Conservation (phyloP, 2,329 filamentous ascomycete species). For the Sclerotinia glacialis region DNA sequence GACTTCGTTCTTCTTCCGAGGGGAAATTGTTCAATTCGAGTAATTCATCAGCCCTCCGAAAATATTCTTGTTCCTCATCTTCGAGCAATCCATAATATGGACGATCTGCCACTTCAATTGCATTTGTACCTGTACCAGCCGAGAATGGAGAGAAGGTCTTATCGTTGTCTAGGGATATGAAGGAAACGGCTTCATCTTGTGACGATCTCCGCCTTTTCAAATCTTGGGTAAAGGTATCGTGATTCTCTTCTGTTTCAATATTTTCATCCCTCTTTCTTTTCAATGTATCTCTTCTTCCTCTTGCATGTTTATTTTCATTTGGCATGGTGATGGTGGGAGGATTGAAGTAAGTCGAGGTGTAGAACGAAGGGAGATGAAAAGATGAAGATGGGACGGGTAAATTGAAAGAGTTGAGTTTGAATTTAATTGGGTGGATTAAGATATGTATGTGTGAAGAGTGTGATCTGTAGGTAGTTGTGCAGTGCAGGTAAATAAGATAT, state of each 20-base stretch:
- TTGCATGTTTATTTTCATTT: slow-evolving; percentile 57
- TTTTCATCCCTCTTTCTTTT: slow-evolving; percentile 47
- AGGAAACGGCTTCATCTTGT: slow-evolving; percentile 18
- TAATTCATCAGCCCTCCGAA: slow-evolving; percentile 82
- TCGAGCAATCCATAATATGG: slow-evolving; percentile 88
- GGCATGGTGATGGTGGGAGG: slow-evolving; percentile 48
- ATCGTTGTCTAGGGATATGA: slow-evolving; percentile 29
- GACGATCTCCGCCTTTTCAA: slow-evolving; percentile 39
- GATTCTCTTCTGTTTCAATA: slow-evolving; percentile 42
- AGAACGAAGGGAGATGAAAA: neutral
- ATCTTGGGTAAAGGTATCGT: slow-evolving; percentile 40
- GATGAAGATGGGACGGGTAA: neutral
- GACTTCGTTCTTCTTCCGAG: slow-evolving; percentile 65
- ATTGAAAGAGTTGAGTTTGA: too few relatives aligned
- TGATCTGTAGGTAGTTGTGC: too few relatives aligned
- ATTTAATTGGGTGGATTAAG: too few relatives aligned
- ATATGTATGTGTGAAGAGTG: too few relatives aligned
- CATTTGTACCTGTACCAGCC: slow-evolving; percentile 26
- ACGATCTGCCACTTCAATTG: slow-evolving; percentile 31
- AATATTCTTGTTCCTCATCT: slow-evolving; percentile 93
- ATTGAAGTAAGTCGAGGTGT: neutral
- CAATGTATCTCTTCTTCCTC: slow-evolving; percentile 52
- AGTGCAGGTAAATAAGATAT: neutral
- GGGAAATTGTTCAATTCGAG: slow-evolving; percentile 87
- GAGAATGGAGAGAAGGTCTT: slow-evolving; percentile 8